Conservation (phyloP, 2,329 filamentous ascomycete species). For the Hyphodiscus sp. region DNA sequence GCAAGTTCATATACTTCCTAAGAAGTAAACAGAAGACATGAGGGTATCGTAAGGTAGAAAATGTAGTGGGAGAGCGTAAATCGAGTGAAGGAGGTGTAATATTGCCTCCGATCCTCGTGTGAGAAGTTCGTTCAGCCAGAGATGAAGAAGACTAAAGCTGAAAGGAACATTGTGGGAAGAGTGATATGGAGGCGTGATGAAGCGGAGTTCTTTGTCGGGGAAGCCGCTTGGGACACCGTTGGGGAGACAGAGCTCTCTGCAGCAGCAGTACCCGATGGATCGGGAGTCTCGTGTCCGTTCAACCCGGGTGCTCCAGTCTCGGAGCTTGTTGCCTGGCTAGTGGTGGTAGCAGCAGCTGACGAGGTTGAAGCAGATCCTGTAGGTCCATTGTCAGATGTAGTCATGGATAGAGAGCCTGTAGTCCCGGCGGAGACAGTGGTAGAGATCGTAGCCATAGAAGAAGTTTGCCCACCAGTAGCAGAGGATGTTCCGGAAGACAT, state of each 20-base stretch:
- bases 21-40: neutral
- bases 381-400: neutral
- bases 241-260: conserved; percentile 12
- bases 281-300: conserved; percentile 33
- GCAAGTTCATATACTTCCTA: neutral
- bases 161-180: neutral
- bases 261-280: conserved; percentile 11
- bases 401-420: neutral
- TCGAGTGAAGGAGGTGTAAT: neutral
- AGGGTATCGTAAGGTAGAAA: neutral
- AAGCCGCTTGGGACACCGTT: conserved; percentile 4
- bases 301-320: conserved; percentile 19
- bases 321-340: neutral
- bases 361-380: neutral
- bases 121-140: neutral
- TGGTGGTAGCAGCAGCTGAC: neutral
- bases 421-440: neutral
- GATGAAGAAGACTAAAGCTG: neutral
- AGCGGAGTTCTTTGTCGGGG: conserved; percentile 3
- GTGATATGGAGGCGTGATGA: neutral
- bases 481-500: neutral
- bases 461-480: neutral
- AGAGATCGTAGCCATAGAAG: neutral
- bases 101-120: neutral
- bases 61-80: neutral